Evolutionary conservation across 441 rosid genomes (phyloP), one percentile per base, ranked within the genome.

Genomic region (Brassica hybrid): DNA sequence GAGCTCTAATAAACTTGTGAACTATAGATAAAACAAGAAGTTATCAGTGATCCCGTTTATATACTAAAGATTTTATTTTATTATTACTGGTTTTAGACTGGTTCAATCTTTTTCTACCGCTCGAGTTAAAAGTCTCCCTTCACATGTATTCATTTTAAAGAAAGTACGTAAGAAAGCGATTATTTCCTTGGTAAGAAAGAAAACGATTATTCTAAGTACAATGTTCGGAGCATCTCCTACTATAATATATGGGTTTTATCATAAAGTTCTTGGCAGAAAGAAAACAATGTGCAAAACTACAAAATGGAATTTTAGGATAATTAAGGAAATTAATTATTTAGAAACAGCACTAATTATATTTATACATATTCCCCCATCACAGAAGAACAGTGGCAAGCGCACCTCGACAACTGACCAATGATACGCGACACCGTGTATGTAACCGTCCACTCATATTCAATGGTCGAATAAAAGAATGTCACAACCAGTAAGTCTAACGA

Each of bases 371-470:
- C 56, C 62, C 32, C 68, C 73, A 73, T 73, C 70, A 73, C 1
- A 50, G 12, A 68, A 27, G 32, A 27, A 74, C 68, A 69, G 79
- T 64, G 64, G 71, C 27, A 74, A 75, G 72, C 72, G 76, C 71
- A 80, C 83, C 80, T 80, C 80, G 56, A 66, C 43, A 72, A 65
- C 13, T 8, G 11, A 67, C 83, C 80, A 80, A 76, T 71, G 65
- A 52, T 25, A 61, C 32, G 56, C 21, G 21, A 59, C 27, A 21
- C 2, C 54, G 14, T 12, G 6, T 27, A 36, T 34, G 69, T 79
- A 57, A 79, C 72, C 54, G 75, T 50, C 69, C 79, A 65, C 45
- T 71, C 7, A 64, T 48, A 67, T 27, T n/a, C 14, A 19, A 25
- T 21, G 17, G 64, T 75, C 10, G 32, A 3, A 7, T 0, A 60